A percentile compares a stretch with the other conserved stretches of the same genome.
Evolutionary conservation across 257 asterid species (phyloP).

Genomic region (Ajuga chamaepitys): DNA sequence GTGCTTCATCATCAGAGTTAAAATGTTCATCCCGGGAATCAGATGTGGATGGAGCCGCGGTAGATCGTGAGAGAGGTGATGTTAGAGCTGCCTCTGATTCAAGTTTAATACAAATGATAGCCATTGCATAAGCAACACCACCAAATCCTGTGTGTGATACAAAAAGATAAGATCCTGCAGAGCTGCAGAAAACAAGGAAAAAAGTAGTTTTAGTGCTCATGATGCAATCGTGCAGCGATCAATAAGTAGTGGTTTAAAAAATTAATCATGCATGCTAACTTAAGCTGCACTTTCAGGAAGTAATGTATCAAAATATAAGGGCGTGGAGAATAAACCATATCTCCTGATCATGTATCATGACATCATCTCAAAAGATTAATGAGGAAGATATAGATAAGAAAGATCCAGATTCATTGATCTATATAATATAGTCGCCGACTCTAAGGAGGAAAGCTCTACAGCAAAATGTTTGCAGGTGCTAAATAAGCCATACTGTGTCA

Average conservation of each 20-base stretch:
- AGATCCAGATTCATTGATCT: background rate
- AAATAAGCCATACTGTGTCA: background rate
- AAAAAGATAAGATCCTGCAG: conserved; percentile 91
- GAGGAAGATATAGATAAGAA: background rate
- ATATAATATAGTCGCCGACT: background rate
- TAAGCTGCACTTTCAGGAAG: background rate
- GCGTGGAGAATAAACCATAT: background rate
- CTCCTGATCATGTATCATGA: conserved; percentile 3
- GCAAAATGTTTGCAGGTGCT: conserved; percentile 1
- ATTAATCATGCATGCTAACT: background rate
- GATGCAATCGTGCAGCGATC: too few relatives aligned
- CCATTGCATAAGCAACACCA: conserved; percentile 98
- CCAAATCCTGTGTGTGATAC: conserved; percentile 99
- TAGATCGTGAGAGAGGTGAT: conserved; percentile 29
- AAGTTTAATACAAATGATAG: conserved; percentile 75
- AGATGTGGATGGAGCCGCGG: conserved; percentile 28
- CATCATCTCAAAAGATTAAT: conserved; percentile 9
- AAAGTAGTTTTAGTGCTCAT: conserved; percentile 17
- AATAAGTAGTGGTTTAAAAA: background rate
- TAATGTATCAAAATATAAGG: background rate
- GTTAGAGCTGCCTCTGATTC: conserved; percentile 53
- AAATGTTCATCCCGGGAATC: conserved; percentile 25
- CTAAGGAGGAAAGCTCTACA: background rate
- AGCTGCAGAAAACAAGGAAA: conserved; percentile 37
- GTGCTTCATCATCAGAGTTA: conserved; percentile 60